A percentile compares a stretch with the other conserved stretches of the same genome.
Evolutionary conservation across 1,284 basidiomycete genomes (phyloP).

Genomic region (Boletus smithii): DNA sequence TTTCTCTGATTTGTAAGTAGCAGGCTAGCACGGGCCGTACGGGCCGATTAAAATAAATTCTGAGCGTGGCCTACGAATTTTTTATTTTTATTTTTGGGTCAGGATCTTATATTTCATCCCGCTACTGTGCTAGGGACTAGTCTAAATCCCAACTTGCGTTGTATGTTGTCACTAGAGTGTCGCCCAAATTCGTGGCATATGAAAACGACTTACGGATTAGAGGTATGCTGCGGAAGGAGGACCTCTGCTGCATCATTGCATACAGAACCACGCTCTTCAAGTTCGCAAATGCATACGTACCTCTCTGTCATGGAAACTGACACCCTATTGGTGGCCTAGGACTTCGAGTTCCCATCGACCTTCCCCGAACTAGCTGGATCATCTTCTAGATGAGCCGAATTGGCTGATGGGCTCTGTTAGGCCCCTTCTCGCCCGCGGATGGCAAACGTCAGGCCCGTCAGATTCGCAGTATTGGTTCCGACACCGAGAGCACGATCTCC

Average conservation of each 20-base stretch:
- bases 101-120: no score
- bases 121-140: no score
- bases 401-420: neutral
- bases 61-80: no score
- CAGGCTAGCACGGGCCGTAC: no score
- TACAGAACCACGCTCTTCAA: neutral
- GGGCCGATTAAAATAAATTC: no score
- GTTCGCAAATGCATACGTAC: neutral
- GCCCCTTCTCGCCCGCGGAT: neutral
- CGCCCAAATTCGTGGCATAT: no score
- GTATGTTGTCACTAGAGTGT: no score
- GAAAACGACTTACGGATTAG: no score
- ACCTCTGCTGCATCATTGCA: neutral
- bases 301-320: neutral
- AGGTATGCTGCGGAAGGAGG: neutral
- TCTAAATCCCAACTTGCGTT: no score
- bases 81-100: no score
- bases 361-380: neutral
- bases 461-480: neutral
- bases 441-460: neutral
- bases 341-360: neutral
- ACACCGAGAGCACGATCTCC: neutral
- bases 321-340: neutral
- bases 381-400: neutral
- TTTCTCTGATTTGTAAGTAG: constrained; percentile 65